Conservation (phyloP, 352 stramenopile species). For the Pythium vanterpoolii region DNA sequence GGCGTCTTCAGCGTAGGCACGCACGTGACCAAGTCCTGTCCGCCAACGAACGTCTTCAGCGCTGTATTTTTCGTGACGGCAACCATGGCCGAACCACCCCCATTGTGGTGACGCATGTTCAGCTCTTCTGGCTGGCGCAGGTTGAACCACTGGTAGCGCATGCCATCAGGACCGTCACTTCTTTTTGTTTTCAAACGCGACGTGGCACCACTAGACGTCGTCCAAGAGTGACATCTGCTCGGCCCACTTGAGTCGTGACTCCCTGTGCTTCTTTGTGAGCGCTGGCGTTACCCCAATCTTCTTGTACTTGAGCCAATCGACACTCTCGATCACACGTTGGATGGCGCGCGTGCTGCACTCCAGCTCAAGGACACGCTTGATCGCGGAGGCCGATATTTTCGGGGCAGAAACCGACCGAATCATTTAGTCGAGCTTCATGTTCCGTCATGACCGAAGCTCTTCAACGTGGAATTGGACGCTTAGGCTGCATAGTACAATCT, state of each 20-base stretch:
- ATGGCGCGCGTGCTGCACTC: neutral
- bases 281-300: neutral
- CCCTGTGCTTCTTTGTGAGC: neutral
- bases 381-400: neutral
- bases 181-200: neutral
- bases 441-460: neutral
- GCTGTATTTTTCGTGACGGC: too few relatives aligned
- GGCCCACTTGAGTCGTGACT: neutral
- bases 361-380: neutral
- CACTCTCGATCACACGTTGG: neutral
- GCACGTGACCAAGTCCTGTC: too few relatives aligned
- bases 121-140: too few relatives aligned
- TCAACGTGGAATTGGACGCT: neutral
- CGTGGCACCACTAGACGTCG: neutral
- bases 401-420: neutral
- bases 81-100: too few relatives aligned
- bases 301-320: constrained; percentile 5
- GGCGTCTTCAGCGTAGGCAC: too few relatives aligned
- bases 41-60: too few relatives aligned
- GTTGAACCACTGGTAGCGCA: too few relatives aligned
- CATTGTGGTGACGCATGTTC: too few relatives aligned
- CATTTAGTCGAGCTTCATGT: neutral
- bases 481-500: neutral
- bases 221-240: neutral
- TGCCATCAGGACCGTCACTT: neutral